Base-by-base conservation (phyloP, 768 basidiomycete species). In the Pleurotus salmoneostramineus region DNA sequence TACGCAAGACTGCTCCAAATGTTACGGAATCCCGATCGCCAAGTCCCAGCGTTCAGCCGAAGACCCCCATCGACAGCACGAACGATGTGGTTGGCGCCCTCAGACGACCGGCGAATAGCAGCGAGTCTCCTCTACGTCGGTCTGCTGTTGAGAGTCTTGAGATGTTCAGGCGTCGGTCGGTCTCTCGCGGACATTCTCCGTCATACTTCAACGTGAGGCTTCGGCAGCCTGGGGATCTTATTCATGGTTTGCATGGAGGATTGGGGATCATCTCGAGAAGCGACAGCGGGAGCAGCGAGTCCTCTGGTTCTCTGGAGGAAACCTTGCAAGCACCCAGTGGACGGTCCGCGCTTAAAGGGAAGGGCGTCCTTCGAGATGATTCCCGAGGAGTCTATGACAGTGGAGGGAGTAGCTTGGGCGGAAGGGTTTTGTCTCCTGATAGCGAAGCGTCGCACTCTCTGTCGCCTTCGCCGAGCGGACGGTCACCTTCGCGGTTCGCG, bases 31-130 rank as follows among this genome's bases (percentile, higher is more conserved):
- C 79, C 6, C 76, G 80, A 15, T 82, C 80, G 4, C 70, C 74
- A 6, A 82, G 80, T 65, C 80, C 80, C 0, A 78, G 77, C 58
- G 66, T 77, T 6, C 70, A 73, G 1, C 80, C 80, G 0, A 62
- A 69, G 5, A 84, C 82, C 0, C 83, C 83, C 1, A 60, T 67
- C 4, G 77, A 79, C 43, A 57, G 21, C 3, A 11, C 14, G 21
- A 27, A 27, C 21, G 21, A 27, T 27, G 21, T 27, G 21, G 21
- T 27, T 27, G 21, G 21, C 21, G 21, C 21, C 21, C 21, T 27
- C 21, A 27, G 21, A 27, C 21, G 21, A 27, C 21, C 21, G 21
- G 21, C 21, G 21, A 55, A 59, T 60, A 49, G 60, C 60, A 60
- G 64, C 70, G 67, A 62, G 66, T 63, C 66, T 63, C 43, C 35